phyloP scores from a whole-genome alignment of 1,139 yeast genomes.

The Lodderomyces parapsilosis region DNA sequence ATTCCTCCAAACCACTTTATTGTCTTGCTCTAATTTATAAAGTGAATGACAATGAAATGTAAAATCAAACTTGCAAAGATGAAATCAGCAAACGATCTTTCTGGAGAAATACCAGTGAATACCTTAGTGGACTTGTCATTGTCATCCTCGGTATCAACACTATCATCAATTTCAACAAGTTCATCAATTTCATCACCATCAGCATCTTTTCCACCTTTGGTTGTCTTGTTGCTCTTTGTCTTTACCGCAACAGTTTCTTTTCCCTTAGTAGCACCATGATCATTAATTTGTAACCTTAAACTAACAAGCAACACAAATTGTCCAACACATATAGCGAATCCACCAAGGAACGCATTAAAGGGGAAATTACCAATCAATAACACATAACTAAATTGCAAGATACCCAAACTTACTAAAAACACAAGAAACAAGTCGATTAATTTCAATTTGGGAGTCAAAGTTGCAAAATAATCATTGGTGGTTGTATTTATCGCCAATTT shows the following conservation, averaged over 20 bases:
- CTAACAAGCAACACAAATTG: conserved; percentile 87
- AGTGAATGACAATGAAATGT: conserved; percentile 88
- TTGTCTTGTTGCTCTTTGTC: not conserved
- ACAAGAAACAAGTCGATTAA: conserved; percentile 76
- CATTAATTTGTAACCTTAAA: conserved; percentile 66
- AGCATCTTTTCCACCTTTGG: conserved; percentile 19
- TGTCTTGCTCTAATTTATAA: conserved; percentile 60
- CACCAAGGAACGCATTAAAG: conserved; percentile 93
- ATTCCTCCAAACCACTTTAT: not conserved
- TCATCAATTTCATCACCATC: conserved; percentile 34
- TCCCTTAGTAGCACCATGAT: conserved; percentile 14
- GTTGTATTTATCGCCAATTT: conserved; percentile 49
- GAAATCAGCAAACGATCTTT: conserved; percentile 86
- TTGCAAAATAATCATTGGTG: conserved; percentile 41
- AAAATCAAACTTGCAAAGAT: conserved; percentile 82
- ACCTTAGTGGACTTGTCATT: conserved; percentile 18
- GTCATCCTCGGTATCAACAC: conserved; percentile 13
- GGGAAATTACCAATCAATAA: conserved; percentile 85
- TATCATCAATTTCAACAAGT: conserved; percentile 31
- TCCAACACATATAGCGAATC: conserved; percentile 89
- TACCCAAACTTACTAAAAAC: conserved; percentile 73
- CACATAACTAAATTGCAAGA: conserved; percentile 76
- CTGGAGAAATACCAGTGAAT: conserved; percentile 63
- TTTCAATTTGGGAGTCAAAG: conserved; percentile 50
- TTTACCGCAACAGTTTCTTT: conserved; percentile 6